A percentile compares a stretch with the other conserved stretches of the same genome.
Conservation (phyloP, 306 rosid species). For the Carpinus viminea region DNA sequence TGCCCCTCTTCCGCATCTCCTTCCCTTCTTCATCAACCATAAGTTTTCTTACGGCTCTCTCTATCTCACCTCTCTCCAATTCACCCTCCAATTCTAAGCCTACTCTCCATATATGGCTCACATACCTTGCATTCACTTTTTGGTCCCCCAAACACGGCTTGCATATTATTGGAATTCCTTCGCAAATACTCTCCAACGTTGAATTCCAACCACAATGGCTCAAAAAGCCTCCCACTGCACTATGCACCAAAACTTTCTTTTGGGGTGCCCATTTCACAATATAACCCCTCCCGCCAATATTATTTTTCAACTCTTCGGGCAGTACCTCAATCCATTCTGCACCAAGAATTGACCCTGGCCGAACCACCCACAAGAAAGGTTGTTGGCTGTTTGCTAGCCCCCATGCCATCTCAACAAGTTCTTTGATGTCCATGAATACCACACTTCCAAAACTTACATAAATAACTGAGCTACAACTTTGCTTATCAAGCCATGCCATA, state of each 20-base stretch:
- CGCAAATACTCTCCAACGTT: slow-evolving; percentile 37
- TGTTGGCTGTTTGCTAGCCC: slow-evolving; percentile 52
- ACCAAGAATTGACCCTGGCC: slow-evolving; percentile 12
- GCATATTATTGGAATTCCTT: slow-evolving; percentile 49
- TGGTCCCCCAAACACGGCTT: slow-evolving; percentile 50
- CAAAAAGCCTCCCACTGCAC: slow-evolving; percentile 50
- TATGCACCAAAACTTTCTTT: slow-evolving; percentile 40
- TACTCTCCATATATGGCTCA: slow-evolving; percentile 40
- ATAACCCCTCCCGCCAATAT: slow-evolving; percentile 22
- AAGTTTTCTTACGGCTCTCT: not conserved
- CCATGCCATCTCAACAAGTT: slow-evolving; percentile 45
- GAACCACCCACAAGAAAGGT: slow-evolving; percentile 49
- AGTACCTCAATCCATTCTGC: slow-evolving; percentile 18
- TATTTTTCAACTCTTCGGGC: slow-evolving; percentile 18
- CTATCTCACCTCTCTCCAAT: not conserved
- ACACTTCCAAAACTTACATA: slow-evolving; percentile 57
- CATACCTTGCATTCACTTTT: slow-evolving; percentile 35
- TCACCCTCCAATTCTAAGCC: slow-evolving; percentile 20
- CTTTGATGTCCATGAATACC: slow-evolving; percentile 42
- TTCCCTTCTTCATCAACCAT: slow-evolving; percentile 6
- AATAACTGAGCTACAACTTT: no score
- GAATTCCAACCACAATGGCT: slow-evolving; percentile 60
- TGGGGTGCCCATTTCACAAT: slow-evolving; percentile 53
- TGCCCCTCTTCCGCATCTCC: not conserved
- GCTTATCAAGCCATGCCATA: no score